Conservation (phyloP, 83 land plant genomes). For the Thuja plicata region DNA sequence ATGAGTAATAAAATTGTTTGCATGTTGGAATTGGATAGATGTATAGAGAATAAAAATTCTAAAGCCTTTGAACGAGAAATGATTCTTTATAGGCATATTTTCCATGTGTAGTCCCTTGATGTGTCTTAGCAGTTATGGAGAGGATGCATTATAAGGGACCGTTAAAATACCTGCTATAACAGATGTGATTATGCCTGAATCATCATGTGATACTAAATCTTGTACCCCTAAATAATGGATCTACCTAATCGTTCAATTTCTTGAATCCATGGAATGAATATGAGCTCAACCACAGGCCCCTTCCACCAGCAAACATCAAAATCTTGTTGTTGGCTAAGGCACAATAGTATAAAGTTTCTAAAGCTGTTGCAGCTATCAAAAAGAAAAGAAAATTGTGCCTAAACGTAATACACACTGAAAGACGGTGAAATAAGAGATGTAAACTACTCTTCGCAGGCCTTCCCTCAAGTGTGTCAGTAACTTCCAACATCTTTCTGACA, state of each 20-base stretch:
- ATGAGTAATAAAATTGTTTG: not conserved
- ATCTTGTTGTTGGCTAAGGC: slow-evolving; percentile 49
- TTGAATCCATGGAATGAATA: slow-evolving; percentile 46
- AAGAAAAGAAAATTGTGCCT: not conserved
- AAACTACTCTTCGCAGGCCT: not conserved
- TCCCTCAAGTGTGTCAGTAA: not conserved
- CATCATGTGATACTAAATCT: slow-evolving; percentile 3
- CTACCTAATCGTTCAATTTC: slow-evolving; percentile 31
- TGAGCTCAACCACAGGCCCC: slow-evolving; percentile 38
- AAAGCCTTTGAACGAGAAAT: not conserved
- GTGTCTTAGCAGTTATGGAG: not conserved
- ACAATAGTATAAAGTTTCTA: slow-evolving; percentile 42
- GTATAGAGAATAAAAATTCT: not conserved
- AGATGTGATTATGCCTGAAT: slow-evolving; percentile 13
- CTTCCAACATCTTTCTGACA: not conserved
- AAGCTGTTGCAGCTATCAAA: slow-evolving; percentile 37
- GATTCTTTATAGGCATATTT: not conserved
- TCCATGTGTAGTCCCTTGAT: not conserved
- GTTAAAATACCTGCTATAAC: slow-evolving; percentile 18
- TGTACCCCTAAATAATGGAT: slow-evolving; percentile 30
- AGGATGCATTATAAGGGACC: not conserved
- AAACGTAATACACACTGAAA: not conserved
- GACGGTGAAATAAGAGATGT: slow-evolving; percentile 7
- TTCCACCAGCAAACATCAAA: slow-evolving; percentile 56
- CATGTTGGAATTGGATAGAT: not conserved